These are phyloP conservation scores for Dryas integrifolia DNA, from an alignment of 331 rosid species.

Conservation along the genomic window DNA sequence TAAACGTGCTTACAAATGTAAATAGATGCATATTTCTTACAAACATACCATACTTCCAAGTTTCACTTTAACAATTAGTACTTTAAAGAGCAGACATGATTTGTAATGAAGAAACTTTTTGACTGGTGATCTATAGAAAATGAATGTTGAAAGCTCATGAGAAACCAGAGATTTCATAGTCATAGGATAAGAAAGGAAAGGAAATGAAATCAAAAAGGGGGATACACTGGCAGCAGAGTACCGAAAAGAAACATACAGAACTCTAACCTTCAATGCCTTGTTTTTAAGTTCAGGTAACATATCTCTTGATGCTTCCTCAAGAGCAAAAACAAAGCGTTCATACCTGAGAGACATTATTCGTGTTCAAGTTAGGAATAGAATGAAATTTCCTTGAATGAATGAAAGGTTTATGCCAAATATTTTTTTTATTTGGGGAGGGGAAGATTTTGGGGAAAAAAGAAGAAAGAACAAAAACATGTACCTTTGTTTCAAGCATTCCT, in stretches of 20 bases:
- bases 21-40: neutral
- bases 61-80: neutral
- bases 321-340: constrained; percentile 74
- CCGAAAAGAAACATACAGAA: neutral
- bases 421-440: no score
- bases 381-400: neutral
- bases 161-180: neutral
- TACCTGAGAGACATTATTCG: constrained; percentile 52
- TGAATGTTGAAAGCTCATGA: neutral
- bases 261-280: constrained; percentile 80
- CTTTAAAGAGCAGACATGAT: neutral
- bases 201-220: neutral
- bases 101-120: neutral
- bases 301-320: constrained; percentile 97
- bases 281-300: constrained; percentile 74
- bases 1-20: neutral
- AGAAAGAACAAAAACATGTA: constrained; percentile 26
- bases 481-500: constrained; percentile 96
- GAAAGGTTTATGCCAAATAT: neutral
- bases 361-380: constrained; percentile 7
- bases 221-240: neutral
- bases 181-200: neutral
- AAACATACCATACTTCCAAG: neutral
- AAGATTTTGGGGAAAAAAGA: neutral
- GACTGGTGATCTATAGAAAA: neutral